phyloP scores from a whole-genome alignment of 2,329 filamentous ascomycete genomes.

The Phaeosphaeriaceae sp. region DNA sequence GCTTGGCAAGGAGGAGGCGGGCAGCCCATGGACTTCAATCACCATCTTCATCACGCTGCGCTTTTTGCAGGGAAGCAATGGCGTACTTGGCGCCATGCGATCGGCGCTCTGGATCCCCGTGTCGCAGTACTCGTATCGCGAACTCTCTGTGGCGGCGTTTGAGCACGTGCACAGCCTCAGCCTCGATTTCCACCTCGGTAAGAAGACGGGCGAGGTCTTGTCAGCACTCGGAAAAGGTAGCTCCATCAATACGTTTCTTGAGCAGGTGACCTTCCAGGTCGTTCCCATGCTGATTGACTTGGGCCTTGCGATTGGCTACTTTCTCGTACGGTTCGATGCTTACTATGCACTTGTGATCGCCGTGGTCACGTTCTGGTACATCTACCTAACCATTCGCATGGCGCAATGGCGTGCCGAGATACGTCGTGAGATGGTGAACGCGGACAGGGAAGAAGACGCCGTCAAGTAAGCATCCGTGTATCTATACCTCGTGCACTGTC shows the following conservation, averaged over 20 bases:
- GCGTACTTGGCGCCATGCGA: slow-evolving; percentile 81
- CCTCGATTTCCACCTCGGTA: slow-evolving; percentile 94
- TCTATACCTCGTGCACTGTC: slow-evolving; percentile 3
- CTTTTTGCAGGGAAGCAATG: slow-evolving; percentile 86
- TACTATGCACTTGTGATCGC: slow-evolving; percentile 90
- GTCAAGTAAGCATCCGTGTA: slow-evolving; percentile 70
- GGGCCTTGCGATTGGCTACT: slow-evolving; percentile 81
- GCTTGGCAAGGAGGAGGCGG: slow-evolving; percentile 61
- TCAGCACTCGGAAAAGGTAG: slow-evolving; percentile 96
- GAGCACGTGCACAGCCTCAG: slow-evolving; percentile 96
- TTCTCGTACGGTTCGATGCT: slow-evolving; percentile 79
- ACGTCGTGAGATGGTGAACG: slow-evolving; percentile 91
- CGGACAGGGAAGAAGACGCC: slow-evolving; percentile 91
- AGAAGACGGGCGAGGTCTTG: slow-evolving; percentile 94
- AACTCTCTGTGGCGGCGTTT: slow-evolving; percentile 92
- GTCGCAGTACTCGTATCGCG: slow-evolving; percentile 94
- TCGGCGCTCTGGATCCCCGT: slow-evolving; percentile 95
- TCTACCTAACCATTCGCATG: slow-evolving; percentile 96
- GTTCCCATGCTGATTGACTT: slow-evolving; percentile 94
- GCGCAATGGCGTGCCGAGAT: slow-evolving; percentile 91
- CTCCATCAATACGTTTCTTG: slow-evolving; percentile 94
- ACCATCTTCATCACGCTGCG: slow-evolving; percentile 78
- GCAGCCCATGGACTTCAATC: slow-evolving; percentile 77
- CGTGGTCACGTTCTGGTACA: slow-evolving; percentile 92
- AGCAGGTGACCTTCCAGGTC: slow-evolving; percentile 95